phyloP scores from a whole-genome alignment of 305 asterid species.

The Caryopteris hybrid region DNA sequence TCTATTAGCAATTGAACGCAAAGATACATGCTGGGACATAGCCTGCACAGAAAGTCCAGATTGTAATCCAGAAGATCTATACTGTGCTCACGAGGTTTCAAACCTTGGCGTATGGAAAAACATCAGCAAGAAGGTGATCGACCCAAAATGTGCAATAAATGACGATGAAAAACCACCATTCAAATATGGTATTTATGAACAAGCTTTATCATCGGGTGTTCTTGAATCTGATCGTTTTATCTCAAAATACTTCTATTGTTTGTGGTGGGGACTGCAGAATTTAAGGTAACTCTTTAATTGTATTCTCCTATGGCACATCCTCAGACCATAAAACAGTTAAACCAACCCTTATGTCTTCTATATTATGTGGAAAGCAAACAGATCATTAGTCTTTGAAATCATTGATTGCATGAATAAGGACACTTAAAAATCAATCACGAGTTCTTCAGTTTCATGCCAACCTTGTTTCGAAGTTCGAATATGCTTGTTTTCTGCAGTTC shows the following conservation, averaged over 20 bases:
- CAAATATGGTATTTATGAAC: slow-evolving; percentile 71
- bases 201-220: slow-evolving; percentile 65
- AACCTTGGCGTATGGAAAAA: slow-evolving; percentile 53
- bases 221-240: slow-evolving; percentile 62
- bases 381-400: not conserved
- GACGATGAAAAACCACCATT: slow-evolving; percentile 41
- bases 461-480: not conserved
- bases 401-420: not conserved
- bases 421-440: not conserved
- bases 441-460: not conserved
- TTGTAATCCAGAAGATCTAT: slow-evolving; percentile 44
- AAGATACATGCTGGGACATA: slow-evolving; percentile 70
- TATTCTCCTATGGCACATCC: not conserved
- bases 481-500: not conserved
- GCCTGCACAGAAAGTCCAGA: slow-evolving; percentile 50
- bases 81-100: slow-evolving; percentile 55
- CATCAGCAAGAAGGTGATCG: slow-evolving; percentile 44
- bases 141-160: slow-evolving; percentile 46
- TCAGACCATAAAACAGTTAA: not conserved
- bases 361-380: not conserved
- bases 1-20: slow-evolving; percentile 79
- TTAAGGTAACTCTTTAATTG: slow-evolving; percentile 59
- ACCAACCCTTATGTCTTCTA: too few species aligned
- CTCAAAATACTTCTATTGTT: slow-evolving; percentile 75
- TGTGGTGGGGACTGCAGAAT: slow-evolving; percentile 98